Base-by-base conservation (phyloP, 495 filamentous ascomycete genomes). In the Aspergillus coremiiformis region DNA sequence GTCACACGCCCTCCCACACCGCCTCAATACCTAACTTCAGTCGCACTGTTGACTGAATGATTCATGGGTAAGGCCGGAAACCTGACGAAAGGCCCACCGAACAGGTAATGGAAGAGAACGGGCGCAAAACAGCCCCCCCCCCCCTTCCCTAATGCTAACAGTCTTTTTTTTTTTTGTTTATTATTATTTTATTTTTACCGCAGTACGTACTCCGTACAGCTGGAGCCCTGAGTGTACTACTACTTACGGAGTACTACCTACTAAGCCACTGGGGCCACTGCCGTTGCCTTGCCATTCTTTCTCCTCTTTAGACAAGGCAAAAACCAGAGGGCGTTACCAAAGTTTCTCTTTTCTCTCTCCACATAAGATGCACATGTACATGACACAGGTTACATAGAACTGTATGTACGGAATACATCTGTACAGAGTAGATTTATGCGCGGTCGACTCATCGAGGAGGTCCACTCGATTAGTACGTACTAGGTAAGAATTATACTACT, bases 1-100 rank as follows among this genome's bases (percentile, higher is more conserved):
- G 44, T 47, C 44, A 47, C 44, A 47, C 44, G 11, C 44, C 4
- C n/a, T n/a, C 44, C 1, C 44, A 30, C 44, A 47, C 44, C 43
- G 43, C 43, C 43, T 45, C 43, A 11, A 11, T 26, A 24, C 10
- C 10, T 22, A 8, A 7, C 43, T 14, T 11, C 42, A 15, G n/a
- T n/a, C 33, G 33, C 15, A 11, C 33, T 37, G 33, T n/a, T 1
- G 17, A 37, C 17, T 5, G n/a, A 17, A 7, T 11, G 19, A 41
- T 35, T 35, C 12, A 12, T 39, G 37, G n/a, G 4, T 27, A 20
- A 14, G 37, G 11, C 37, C n/a, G 37, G n/a, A 41, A 41, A 20
- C 37, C 37, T 41, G 37, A 41, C 37, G 37, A 41, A 20, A 11
- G 1, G 3, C 3, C 15, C 32, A 15, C 4, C 32, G 32, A 35